Percentiles rank a stretch among this genome's conserved stretches.
These are phyloP conservation scores for Pichiaceae sp. DNA, from an alignment of 1,139 yeast species.

Conservation along the genomic window DNA sequence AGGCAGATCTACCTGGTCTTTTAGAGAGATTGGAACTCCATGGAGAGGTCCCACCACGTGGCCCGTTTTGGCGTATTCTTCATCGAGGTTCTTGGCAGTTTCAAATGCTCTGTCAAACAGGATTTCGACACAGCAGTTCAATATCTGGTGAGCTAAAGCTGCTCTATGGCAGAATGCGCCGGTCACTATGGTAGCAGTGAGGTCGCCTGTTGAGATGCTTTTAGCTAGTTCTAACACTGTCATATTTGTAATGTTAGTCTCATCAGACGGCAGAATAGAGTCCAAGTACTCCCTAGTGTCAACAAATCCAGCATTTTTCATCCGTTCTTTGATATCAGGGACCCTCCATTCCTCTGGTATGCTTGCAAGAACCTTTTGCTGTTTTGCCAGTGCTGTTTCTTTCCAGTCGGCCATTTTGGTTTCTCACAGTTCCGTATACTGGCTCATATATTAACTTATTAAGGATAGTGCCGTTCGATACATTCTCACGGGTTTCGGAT, in stretches of 20 bases:
- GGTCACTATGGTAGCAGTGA: conserved; percentile 35
- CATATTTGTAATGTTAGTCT: conserved; percentile 16
- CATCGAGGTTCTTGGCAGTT: conserved; percentile 48
- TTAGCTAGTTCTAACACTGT: conserved; percentile 6
- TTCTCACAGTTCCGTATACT: neutral
- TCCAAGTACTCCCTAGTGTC: conserved; percentile 16
- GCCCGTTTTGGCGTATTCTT: conserved; percentile 41
- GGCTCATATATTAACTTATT: neutral
- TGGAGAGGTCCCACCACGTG: conserved; percentile 61
- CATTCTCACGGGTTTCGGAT: neutral
- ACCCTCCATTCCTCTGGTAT: conserved; percentile 25
- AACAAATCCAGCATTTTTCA: conserved; percentile 7
- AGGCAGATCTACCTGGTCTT: conserved; percentile 37
- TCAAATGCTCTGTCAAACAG: conserved; percentile 47
- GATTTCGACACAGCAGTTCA: conserved; percentile 37
- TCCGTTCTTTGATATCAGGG: conserved; percentile 16
- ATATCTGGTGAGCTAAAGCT: conserved; percentile 46
- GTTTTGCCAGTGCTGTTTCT: conserved; percentile 17
- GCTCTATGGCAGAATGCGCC: conserved; percentile 51
- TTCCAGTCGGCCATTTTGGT: conserved; percentile 13
- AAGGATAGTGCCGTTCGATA: neutral
- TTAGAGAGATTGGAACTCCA: conserved; percentile 57
- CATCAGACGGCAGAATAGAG: conserved; percentile 23
- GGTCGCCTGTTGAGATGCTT: conserved; percentile 23
- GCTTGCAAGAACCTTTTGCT: conserved; percentile 10